Evolutionary conservation across 2,329 filamentous ascomycete species (phyloP), one percentile per base, ranked within the genome.

Genomic region (Piedraia hortae): DNA sequence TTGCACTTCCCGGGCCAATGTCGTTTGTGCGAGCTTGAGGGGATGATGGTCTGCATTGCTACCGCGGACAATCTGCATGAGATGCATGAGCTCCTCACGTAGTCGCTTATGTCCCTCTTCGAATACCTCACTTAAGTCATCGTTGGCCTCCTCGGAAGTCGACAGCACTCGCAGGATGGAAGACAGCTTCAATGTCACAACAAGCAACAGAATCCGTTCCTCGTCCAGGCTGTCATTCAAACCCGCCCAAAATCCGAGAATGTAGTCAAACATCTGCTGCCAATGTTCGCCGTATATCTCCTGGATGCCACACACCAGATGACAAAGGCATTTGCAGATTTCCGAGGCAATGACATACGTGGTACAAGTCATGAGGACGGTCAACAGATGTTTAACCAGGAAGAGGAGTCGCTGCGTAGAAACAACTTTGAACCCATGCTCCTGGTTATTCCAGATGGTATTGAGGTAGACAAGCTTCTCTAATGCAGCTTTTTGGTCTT

Each of bases 271-370:
- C 4, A 50, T 37, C 8, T 48, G 38, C 22, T 67, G 59, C 85
- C 85, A 97, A 38, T 90, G 74, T 0, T 72, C 62, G 1, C 82
- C 85, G 35, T 90, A 91, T 1, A 90, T 64, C 20, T 78, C 70
- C 26, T 63, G 60, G 34, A 91, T 68, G 18, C 59, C 59, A 2
- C 74, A 73, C 0, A 91, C 44, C 3, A 90, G 48, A 3, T 51
- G 46, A 2, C 44, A 39, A 21, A 68, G 34, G 4, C 48, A 41
- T 27, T 42, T 59, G 48, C 23, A 75, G 37, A 28, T 52, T 53
- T 34, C 65, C 47, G 38, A 63, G 59, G 29, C 56, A 44, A 46
- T 62, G 47, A 14, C 54, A 39, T 28, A 48, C 40, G n/a, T 60
- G 30, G 24, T 44, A 1, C 46, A 43, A 0, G 49, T 39, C 8